Evolutionary conservation across 2,329 filamentous ascomycete genomes (phyloP), one percentile per base, ranked within the genome.

Genomic region (Berkeleyomyces basicola): DNA sequence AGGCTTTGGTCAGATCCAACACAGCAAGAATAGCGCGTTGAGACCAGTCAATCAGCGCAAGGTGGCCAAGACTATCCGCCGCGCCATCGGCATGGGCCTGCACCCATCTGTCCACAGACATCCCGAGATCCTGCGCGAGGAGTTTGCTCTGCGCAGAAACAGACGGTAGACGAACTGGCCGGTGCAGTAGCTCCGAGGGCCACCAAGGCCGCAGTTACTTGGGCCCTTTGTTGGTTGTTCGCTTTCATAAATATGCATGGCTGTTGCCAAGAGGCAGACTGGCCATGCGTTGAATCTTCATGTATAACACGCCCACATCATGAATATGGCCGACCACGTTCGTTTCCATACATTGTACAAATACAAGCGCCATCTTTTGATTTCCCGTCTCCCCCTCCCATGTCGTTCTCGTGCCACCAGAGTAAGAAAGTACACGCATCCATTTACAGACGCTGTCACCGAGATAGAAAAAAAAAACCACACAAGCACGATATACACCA

Each of bases 31-130:
- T 33, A 97, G 91, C 0, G 90, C 89, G 11, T 77, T 99, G 65
- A 82, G 89, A 63, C 87, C 88, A 2, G 86, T 88, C 67, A 97
- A 97, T 77, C 93, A 99, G 77, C 82, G 93, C 68, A 90, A 87
- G 75, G 84, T 99, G 71, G 88, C 92, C 66, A 96, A 95, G 78
- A 92, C 95, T 61, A 87, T 99, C 69, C 80, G 93, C 67, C 82
- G 93, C 68, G 86, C 88, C 23, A 86, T 97, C 69, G 93, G 91
- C 1, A 80, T 96, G 70, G 93, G 93, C 14, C 77, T 97, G 65
- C 90, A 97, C 80, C 93, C 93, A 33, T 95, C 86, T 72, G 86
- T 95, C 62, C 88, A 99, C 76, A 78, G 79, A 67, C 93, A 99
- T 75, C 93, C 93, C 3, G 88, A 95, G 73, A 78, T 95, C 63